Percentiles rank a stretch among this genome's conserved stretches.
phyloP scores from a whole-genome alignment of 495 filamentous ascomycete species.

The Podospora pseudoanserina region DNA sequence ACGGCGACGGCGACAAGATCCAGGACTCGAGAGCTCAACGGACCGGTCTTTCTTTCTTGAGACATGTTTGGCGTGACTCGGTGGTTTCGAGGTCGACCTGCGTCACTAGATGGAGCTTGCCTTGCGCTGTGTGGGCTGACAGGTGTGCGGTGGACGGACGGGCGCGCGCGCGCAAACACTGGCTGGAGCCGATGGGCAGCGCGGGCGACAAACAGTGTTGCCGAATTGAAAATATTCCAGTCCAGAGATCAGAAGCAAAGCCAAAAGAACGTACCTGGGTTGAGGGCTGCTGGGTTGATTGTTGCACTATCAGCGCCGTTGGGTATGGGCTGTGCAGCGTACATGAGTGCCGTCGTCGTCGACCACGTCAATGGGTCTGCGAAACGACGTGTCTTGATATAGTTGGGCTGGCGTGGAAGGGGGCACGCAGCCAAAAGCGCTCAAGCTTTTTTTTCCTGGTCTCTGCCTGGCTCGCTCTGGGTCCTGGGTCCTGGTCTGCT shows the following conservation, averaged over 20 bases:
- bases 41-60: neutral
- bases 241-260: neutral
- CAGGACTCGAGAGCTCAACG: neutral
- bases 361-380: slow-evolving; percentile 43
- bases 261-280: slow-evolving; percentile 44
- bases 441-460: slow-evolving; percentile 22
- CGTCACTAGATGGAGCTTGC: neutral
- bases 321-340: slow-evolving; percentile 46
- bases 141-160: neutral
- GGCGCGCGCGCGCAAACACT: slow-evolving; percentile 11
- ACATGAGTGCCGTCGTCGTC: slow-evolving; percentile 47
- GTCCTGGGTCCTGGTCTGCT: neutral
- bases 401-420: slow-evolving; percentile 46
- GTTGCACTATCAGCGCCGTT: slow-evolving; percentile 56
- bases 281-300: slow-evolving; percentile 55
- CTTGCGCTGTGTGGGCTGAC: neutral
- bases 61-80: neutral
- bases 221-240: slow-evolving; percentile 3
- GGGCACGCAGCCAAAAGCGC: slow-evolving; percentile 30
- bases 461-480: slow-evolving; percentile 13
- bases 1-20: neutral
- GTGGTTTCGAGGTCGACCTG: neutral
- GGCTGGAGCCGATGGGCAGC: neutral
- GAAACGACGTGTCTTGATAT: slow-evolving; percentile 57
- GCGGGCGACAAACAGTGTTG: neutral